phyloP scores from a whole-genome alignment of 129 eudicot genomes.

The Smallanthus sonchifolius region DNA sequence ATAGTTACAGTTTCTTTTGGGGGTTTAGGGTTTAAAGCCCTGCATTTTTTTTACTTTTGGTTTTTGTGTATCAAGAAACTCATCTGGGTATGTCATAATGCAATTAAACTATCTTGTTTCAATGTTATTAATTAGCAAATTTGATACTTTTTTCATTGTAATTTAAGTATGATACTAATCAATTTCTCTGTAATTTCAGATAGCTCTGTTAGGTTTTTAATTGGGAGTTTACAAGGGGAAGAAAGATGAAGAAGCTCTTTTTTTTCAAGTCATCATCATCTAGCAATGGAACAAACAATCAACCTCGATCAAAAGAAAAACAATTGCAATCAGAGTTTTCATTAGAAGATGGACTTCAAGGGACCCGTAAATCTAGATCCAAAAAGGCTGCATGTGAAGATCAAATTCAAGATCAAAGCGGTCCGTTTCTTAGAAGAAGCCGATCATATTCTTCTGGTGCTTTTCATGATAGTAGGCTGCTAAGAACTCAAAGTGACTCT shows the following conservation, averaged over 20 bases:
- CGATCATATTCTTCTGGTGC: slow-evolving; percentile 84
- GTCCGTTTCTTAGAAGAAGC: slow-evolving; percentile 72
- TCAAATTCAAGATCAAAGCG: slow-evolving; percentile 26
- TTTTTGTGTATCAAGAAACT: not conserved
- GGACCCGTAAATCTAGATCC: slow-evolving; percentile 29
- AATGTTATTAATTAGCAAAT: slow-evolving; percentile 1
- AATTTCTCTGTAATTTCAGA: slow-evolving; percentile 14
- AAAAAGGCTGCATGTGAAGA: slow-evolving; percentile 43
- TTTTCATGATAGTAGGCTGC: slow-evolving; percentile 41
- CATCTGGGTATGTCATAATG: slow-evolving; percentile 1
- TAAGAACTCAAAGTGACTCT: slow-evolving; percentile 55
- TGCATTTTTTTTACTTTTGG: not conserved
- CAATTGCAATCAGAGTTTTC: slow-evolving; percentile 43
- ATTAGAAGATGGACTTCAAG: slow-evolving; percentile 31
- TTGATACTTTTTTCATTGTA: slow-evolving; percentile 3
- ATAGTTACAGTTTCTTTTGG: not conserved
- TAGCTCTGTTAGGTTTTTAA: not conserved
- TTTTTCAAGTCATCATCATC: slow-evolving; percentile 74
- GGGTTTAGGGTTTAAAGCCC: slow-evolving; percentile 11
- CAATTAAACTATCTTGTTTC: not conserved
- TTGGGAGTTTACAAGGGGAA: slow-evolving; percentile 13
- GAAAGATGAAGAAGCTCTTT: slow-evolving; percentile 78
- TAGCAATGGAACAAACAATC: slow-evolving; percentile 30
- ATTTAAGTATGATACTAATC: not conserved
- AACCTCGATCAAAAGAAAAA: slow-evolving; percentile 45